Conservation (phyloP, 139 green algal species). For the Bryopsis sp. region DNA sequence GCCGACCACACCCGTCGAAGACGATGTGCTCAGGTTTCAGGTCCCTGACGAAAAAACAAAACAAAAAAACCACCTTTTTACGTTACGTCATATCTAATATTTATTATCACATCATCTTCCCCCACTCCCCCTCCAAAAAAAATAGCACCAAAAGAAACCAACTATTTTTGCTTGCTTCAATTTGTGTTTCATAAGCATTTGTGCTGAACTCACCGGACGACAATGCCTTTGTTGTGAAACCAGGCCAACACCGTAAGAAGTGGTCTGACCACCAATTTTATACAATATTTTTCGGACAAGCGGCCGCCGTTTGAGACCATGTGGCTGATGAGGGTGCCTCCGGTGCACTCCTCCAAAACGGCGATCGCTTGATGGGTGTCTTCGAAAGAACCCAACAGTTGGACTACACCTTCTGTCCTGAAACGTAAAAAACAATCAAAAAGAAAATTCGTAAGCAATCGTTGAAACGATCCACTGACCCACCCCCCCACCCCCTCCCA, state of each 20-base stretch:
- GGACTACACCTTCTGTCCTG: constrained; percentile 6
- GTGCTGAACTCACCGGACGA: not conserved
- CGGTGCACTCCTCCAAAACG: not conserved
- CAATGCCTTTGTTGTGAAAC: not conserved
- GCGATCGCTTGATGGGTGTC: not conserved
- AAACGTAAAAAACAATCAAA: no score
- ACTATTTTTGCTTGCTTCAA: no score
- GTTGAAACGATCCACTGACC: no score
- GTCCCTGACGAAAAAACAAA: no score
- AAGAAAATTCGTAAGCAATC: no score
- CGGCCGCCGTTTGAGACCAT: not conserved
- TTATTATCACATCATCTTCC: no score
- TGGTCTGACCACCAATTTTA: not conserved
- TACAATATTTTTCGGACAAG: not conserved
- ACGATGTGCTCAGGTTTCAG: not conserved
- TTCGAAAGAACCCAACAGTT: not conserved
- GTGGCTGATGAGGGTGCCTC: not conserved
- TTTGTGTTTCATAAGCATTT: no score
- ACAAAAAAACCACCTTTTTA: no score
- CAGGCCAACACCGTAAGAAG: not conserved
- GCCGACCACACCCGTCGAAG: not conserved
- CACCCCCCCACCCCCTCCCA: no score
- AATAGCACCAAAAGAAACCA: no score
- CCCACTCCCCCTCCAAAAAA: no score
- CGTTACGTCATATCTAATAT: no score